phyloP scores from a whole-genome alignment of 2,329 filamentous ascomycete species.

The Xylariaceae sp. region DNA sequence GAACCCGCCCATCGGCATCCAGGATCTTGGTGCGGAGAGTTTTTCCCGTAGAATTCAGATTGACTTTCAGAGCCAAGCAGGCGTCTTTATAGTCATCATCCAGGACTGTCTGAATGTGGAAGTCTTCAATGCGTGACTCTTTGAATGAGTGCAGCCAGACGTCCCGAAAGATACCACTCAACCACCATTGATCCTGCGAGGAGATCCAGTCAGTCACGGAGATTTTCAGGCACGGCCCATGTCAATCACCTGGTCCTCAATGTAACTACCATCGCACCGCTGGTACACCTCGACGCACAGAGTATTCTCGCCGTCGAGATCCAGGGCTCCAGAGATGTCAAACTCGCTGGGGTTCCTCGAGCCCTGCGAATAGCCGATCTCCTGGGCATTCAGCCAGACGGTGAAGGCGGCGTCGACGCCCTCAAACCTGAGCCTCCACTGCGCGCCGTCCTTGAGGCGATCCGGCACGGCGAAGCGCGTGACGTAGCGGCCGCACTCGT shows the following conservation, averaged over 20 bases:
- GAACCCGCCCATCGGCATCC: conserved; percentile 22
- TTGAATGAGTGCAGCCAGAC: conserved; percentile 59
- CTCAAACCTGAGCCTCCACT: conserved; percentile 64
- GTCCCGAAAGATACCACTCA: conserved; percentile 61
- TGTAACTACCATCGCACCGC: conserved; percentile 63
- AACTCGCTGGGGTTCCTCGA: conserved; percentile 67
- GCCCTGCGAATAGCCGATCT: conserved; percentile 66
- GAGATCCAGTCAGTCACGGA: conserved; percentile 5
- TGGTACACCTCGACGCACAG: conserved; percentile 65
- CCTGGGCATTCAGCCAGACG: conserved; percentile 59
- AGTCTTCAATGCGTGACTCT: conserved; percentile 44
- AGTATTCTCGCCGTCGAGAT: conserved; percentile 38
- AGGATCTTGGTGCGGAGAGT: conserved; percentile 28
- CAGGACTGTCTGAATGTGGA: conserved; percentile 48
- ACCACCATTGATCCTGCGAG: conserved; percentile 57
- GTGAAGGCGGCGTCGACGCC: conserved; percentile 68
- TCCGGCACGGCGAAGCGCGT: conserved; percentile 46
- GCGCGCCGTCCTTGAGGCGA: conserved; percentile 35
- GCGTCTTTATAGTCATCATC: conserved; percentile 48
- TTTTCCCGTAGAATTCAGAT: conserved; percentile 29
- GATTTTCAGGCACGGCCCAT: background rate
- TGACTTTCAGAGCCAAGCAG: conserved; percentile 37
- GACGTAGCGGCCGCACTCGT: conserved; percentile 57
- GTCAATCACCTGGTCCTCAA: conserved; percentile 51
- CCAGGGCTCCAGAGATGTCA: conserved; percentile 52